A percentile compares a stretch with the other conserved stretches of the same genome.
Conservation (phyloP, 2,329 filamentous ascomycete genomes). For the Cytospora piceae region DNA sequence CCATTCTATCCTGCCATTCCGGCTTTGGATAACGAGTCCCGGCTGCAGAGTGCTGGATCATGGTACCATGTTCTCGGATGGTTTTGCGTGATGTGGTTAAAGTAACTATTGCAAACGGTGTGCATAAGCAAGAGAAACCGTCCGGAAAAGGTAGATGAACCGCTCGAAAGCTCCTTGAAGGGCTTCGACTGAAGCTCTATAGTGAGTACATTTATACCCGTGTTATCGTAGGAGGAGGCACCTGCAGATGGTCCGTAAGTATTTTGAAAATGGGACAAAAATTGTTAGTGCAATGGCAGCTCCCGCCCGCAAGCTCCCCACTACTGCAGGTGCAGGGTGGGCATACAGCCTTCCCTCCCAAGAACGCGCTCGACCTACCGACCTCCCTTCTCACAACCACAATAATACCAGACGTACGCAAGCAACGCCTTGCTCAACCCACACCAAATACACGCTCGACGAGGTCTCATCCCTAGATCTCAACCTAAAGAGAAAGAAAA, state of each 20-base stretch:
- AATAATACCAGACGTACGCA: neutral
- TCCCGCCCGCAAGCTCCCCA: slow-evolving; percentile 1
- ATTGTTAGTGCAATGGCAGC: slow-evolving; percentile 3
- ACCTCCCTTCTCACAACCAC: neutral
- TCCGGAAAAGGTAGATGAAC: no score
- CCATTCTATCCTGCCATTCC: no score
- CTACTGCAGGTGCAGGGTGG: neutral
- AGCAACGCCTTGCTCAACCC: neutral
- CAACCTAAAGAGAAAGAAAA: no score
- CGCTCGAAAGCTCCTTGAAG: no score
- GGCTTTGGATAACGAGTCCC: no score
- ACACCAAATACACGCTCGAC: neutral
- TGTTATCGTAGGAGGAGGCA: no score
- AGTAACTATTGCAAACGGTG: no score
- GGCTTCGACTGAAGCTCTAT: no score
- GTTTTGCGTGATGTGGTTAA: neutral
- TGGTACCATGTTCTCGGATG: neutral
- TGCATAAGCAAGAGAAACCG: no score
- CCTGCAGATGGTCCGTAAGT: no score
- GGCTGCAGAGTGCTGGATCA: neutral
- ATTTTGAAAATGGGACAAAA: neutral
- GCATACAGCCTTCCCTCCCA: neutral
- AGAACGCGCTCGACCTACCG: neutral
- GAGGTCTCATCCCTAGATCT: neutral
- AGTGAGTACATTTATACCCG: no score